Evolutionary conservation across 2,329 filamentous ascomycete species (phyloP).

Genomic region (Endoconidiophora polonica): DNA sequence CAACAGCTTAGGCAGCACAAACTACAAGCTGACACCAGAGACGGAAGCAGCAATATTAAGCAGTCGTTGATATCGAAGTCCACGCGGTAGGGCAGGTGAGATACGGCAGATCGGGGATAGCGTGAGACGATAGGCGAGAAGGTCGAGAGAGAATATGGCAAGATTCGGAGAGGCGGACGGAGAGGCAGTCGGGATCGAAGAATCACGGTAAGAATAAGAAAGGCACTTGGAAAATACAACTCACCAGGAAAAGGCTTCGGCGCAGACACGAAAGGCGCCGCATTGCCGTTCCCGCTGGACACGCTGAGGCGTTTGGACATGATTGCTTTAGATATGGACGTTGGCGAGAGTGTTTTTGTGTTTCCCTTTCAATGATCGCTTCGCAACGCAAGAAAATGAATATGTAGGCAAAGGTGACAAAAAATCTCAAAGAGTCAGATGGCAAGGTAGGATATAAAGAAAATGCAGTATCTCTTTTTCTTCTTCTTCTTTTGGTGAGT

Average conservation of each 20-base stretch:
- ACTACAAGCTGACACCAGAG: not conserved
- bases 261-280: conserved; percentile 13
- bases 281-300: conserved; percentile 28
- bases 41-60: too few relatives aligned
- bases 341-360: too few relatives aligned
- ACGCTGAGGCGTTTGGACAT: conserved; percentile 49
- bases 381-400: not conserved
- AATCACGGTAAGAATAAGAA: not conserved
- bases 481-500: too few relatives aligned
- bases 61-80: too few relatives aligned
- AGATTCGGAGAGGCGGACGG: not conserved
- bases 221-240: conserved; percentile 10
- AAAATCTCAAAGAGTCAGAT: not conserved
- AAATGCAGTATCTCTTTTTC: too few relatives aligned
- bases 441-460: too few relatives aligned
- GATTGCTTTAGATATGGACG: conserved; percentile 13
- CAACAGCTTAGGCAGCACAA: not conserved
- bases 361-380: too few relatives aligned
- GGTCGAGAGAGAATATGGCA: not conserved
- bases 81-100: not conserved
- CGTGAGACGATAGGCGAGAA: not conserved
- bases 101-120: not conserved
- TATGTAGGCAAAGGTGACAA: not conserved
- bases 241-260: conserved; percentile 17
- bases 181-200: not conserved